Base-by-base conservation (phyloP, 2,329 filamentous ascomycete genomes). In the Aureobasidium sp. region DNA sequence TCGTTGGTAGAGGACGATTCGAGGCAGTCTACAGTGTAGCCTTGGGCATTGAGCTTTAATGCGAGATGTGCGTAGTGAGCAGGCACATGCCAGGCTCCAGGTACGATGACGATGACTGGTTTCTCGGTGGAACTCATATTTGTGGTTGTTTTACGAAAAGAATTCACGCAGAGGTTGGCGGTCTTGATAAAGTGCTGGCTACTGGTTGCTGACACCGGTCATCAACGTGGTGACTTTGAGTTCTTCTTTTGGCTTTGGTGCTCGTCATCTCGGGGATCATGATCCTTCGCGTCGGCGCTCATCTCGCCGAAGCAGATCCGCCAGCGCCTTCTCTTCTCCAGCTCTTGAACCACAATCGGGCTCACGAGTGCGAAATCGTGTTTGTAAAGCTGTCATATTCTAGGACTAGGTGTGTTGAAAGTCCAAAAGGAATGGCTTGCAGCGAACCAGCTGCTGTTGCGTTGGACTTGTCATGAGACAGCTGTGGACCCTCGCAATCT, bases 1-100 rank as follows among this genome's bases (percentile, higher is more conserved):
- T 52, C 39, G 32, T 37, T 48, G 39, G 50, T 55, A 10, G 41
- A 56, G 7, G 60, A 51, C n/a, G 24, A 24, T 9, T 55, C 51
- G 7, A 62, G 8, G 34, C 48, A 48, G 24, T 46, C 41, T 12
- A 66, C 64, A 10, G 65, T 64, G 63, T 68, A 71, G 65, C 68
- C 68, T 1, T 63, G 63, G 24, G 63, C 29, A 41, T 68, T 55
- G 36, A 72, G 66, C 26, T 63, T 59, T 1, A 62, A 43, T n/a
- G 64, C 60, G 2, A 73, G 64, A 2, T 57, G 34, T 24, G 59
- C 34, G 61, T 67, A 71, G 64, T 64, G 63, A 5, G 52, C 34
- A 9, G 64, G 60, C 24, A 55, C 61, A 51, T 71, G 70, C 66
- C 67, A 73, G 5, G 70, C 65, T 34, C 70, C 70, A 32, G 70